Conservation (phyloP, 2,329 filamentous ascomycete species). For the Scleromitrula shiraiana region DNA sequence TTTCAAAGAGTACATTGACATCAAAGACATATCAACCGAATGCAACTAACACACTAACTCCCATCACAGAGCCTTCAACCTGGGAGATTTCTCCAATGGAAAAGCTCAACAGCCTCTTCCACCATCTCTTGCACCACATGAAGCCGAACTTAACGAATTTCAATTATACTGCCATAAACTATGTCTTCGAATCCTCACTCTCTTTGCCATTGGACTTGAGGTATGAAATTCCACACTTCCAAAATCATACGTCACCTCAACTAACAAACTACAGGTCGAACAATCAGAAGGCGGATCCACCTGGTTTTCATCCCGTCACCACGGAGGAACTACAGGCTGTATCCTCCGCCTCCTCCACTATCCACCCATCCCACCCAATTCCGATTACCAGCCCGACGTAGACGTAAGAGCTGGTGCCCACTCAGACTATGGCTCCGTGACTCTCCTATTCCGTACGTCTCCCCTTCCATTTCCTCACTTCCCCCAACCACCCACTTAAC, state of each 20-base stretch:
- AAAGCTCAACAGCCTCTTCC: constrained; percentile 74
- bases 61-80: constrained; percentile 71
- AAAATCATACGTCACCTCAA: too few relatives aligned
- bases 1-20: constrained; percentile 64
- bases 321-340: constrained; percentile 44
- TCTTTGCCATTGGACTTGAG: constrained; percentile 71
- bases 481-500: background rate
- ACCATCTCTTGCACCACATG: constrained; percentile 47
- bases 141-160: constrained; percentile 58
- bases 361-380: constrained; percentile 41
- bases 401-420: constrained; percentile 87
- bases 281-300: constrained; percentile 17
- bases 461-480: background rate
- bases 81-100: constrained; percentile 62
- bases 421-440: constrained; percentile 67
- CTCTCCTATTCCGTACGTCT: constrained; percentile 60
- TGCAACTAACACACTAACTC: too few relatives aligned
- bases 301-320: constrained; percentile 53
- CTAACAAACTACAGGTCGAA: too few relatives aligned
- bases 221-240: constrained; percentile 37
- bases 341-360: constrained; percentile 60
- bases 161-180: constrained; percentile 62
- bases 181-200: constrained; percentile 62
- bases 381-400: constrained; percentile 38
- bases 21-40: too few relatives aligned